phyloP scores from a whole-genome alignment of 257 asterid species.

The Solanum virginianum region DNA sequence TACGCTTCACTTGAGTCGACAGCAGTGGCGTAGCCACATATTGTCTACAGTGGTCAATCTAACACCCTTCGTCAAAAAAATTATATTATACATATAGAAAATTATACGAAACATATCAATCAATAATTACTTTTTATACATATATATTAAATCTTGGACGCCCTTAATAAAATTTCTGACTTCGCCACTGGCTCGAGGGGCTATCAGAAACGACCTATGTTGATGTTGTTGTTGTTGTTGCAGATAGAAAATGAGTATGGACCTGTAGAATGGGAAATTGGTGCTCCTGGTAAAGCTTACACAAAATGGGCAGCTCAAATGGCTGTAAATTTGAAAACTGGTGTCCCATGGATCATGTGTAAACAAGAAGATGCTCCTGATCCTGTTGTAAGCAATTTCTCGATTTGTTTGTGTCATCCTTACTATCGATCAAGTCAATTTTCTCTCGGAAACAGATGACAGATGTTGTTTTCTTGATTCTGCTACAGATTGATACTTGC shows the following conservation, averaged over 20 bases:
- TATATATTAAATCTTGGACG: too few species aligned
- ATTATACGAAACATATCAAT: too few species aligned
- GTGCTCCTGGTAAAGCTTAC: conserved; percentile 90
- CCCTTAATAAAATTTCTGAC: too few species aligned
- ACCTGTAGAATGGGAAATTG: conserved; percentile 78
- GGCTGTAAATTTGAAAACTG: conserved; percentile 77
- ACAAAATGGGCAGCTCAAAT: conserved; percentile 81
- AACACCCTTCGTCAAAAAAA: too few species aligned
- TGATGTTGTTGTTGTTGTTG: not conserved
- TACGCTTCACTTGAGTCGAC: not conserved
- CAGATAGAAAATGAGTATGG: conserved; percentile 98
- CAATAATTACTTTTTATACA: too few species aligned
- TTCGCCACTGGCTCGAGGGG: not conserved
- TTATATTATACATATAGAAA: too few species aligned
- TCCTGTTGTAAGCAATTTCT: conserved; percentile 44
- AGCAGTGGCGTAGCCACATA: too few species aligned
- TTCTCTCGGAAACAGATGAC: not conserved
- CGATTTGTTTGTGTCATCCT: not conserved
- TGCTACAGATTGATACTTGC: conserved; percentile 70
- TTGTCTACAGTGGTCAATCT: too few species aligned
- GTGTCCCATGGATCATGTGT: conserved; percentile 99
- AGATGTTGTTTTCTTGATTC: not conserved
- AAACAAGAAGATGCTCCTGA: conserved; percentile 94
- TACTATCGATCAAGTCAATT: not conserved
- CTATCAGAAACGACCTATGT: not conserved